A percentile compares a stretch with the other conserved stretches of the same genome.
Evolutionary conservation across 2,329 filamentous ascomycete species (phyloP).

Genomic region (Talaromyces sp.): DNA sequence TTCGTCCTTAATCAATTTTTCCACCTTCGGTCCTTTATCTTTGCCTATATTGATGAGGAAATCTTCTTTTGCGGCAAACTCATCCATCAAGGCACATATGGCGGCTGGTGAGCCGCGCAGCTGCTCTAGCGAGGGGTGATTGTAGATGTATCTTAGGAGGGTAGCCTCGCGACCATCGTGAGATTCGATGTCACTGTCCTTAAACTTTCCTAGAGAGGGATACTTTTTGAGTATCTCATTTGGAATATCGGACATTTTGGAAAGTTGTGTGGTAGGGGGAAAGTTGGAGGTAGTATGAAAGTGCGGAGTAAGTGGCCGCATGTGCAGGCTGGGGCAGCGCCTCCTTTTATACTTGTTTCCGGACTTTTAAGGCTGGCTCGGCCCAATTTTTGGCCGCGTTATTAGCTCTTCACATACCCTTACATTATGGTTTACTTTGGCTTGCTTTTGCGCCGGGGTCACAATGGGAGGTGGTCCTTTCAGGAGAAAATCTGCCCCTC

Average conservation of each 20-base stretch:
- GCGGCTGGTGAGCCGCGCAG: conserved; percentile 12
- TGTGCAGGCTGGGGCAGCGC: background rate
- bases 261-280: background rate
- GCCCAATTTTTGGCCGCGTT: background rate
- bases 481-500: too few relatives aligned
- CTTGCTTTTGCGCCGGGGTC: too few relatives aligned
- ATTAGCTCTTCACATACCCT: background rate
- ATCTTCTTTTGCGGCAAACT: conserved; percentile 12
- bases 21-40: conserved; percentile 10
- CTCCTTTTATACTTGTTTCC: background rate
- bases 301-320: conserved; percentile 2
- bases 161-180: conserved; percentile 17
- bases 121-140: conserved; percentile 8
- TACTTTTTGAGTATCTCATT: conserved; percentile 7
- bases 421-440: too few relatives aligned
- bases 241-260: background rate
- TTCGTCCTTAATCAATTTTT: conserved; percentile 9
- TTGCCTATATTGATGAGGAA: conserved; percentile 19
- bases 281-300: background rate
- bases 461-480: too few relatives aligned
- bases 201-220: conserved; percentile 5
- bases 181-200: conserved; percentile 4
- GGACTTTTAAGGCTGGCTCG: background rate
- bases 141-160: conserved; percentile 17
- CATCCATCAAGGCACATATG: conserved; percentile 14